Evolutionary conservation across 2,329 filamentous ascomycete genomes (phyloP).

Genomic region (Neofusicoccum cordaticola): DNA sequence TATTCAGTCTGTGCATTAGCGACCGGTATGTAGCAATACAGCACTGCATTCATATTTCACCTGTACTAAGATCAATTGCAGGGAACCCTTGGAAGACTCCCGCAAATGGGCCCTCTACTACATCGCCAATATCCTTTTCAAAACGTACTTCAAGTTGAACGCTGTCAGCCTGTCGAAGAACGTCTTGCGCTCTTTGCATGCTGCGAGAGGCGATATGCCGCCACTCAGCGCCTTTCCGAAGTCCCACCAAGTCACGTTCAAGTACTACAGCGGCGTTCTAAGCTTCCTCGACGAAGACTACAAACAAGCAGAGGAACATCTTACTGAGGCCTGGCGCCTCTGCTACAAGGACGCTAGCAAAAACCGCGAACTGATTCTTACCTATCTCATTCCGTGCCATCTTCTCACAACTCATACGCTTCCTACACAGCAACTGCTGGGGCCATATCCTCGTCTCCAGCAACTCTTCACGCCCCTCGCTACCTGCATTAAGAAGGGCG

Average conservation of each 20-base stretch:
- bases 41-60: conserved; percentile 44
- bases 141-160: conserved; percentile 96
- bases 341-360: conserved; percentile 70
- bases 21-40: conserved; percentile 64
- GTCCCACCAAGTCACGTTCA: conserved; percentile 90
- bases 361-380: conserved; percentile 86
- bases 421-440: conserved; percentile 68
- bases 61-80: not conserved
- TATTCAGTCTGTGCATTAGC: conserved; percentile 85
- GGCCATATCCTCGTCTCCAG: conserved; percentile 72
- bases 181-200: conserved; percentile 77
- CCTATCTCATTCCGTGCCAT: conserved; percentile 90
- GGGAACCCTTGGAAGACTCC: conserved; percentile 75
- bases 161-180: conserved; percentile 86
- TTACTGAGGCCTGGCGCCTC: conserved; percentile 76
- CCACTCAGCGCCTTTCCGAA: conserved; percentile 75
- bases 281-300: conserved; percentile 95
- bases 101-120: conserved; percentile 98
- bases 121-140: conserved; percentile 91
- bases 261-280: conserved; percentile 93
- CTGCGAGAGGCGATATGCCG: conserved; percentile 77
- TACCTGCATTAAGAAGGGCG: conserved; percentile 74
- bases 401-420: conserved; percentile 84
- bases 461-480: conserved; percentile 75
- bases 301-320: conserved; percentile 70